These are phyloP conservation scores for Boletales sp. DNA, from an alignment of 768 basidiomycete species.

Conservation along the genomic window DNA sequence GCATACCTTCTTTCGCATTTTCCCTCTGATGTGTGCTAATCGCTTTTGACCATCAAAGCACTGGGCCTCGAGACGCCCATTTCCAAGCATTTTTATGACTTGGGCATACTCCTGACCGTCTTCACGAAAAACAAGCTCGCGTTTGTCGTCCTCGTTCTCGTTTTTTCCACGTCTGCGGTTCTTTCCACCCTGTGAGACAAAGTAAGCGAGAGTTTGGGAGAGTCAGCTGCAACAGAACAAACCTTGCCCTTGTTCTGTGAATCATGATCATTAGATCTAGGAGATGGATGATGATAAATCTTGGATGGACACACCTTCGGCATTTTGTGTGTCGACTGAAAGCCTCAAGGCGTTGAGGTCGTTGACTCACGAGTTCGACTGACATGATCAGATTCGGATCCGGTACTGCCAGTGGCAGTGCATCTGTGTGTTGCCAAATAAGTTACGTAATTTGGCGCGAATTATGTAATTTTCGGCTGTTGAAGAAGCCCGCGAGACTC, in stretches of 20 bases:
- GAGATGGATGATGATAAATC: neutral
- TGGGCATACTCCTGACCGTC: constrained; percentile 99
- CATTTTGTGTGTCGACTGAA: constrained; percentile 9
- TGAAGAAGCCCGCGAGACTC: no score
- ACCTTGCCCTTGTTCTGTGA: constrained; percentile 29
- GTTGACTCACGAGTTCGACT: no score
- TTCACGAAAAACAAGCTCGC: constrained; percentile 97
- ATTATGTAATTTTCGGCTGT: no score
- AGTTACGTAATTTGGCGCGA: no score
- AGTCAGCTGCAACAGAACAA: neutral
- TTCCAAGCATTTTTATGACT: constrained; percentile 97
- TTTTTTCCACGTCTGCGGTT: constrained; percentile 99
- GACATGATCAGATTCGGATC: neutral
- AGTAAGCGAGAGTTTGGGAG: neutral
- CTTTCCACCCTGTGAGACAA: constrained; percentile 80
- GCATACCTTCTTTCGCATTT: constrained; percentile 97
- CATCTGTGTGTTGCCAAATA: no score
- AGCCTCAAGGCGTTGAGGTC: neutral
- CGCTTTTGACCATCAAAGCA: constrained; percentile 99
- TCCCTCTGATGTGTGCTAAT: constrained; percentile 95
- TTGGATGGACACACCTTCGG: constrained; percentile 19
- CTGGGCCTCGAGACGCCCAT: constrained; percentile 91
- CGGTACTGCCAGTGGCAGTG: constrained; percentile 8
- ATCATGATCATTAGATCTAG: neutral
- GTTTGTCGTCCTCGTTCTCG: constrained; percentile 98